These are phyloP conservation scores for Selaginella moellendorffii DNA, from an alignment of 75 land plant genomes.

Conservation along the genomic window DNA sequence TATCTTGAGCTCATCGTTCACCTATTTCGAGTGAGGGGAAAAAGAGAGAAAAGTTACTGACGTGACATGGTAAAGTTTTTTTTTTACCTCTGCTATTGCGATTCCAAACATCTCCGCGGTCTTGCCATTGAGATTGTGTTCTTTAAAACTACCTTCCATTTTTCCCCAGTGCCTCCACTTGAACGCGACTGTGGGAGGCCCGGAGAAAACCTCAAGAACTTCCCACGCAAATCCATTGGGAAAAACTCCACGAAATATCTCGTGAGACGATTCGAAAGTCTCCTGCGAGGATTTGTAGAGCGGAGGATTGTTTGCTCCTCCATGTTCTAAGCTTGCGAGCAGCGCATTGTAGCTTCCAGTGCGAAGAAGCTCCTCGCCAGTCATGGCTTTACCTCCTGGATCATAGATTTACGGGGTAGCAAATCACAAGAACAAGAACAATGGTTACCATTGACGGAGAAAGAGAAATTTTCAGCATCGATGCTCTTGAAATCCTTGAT, in stretches of 20 bases:
- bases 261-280: slow-evolving; percentile 64
- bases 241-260: slow-evolving; percentile 40
- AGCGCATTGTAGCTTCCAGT: slow-evolving; percentile 80
- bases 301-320: no score
- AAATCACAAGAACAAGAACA: not conserved
- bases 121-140: slow-evolving; percentile 58
- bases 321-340: slow-evolving; percentile 45
- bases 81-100: slow-evolving; percentile 51
- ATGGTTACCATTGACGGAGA: slow-evolving; percentile 48
- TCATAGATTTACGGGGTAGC: not conserved
- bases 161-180: slow-evolving; percentile 85
- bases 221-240: slow-evolving; percentile 89
- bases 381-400: slow-evolving; percentile 44
- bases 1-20: no score
- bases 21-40: no score
- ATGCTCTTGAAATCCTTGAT: slow-evolving; percentile 56
- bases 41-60: no score
- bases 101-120: slow-evolving; percentile 47
- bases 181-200: slow-evolving; percentile 55
- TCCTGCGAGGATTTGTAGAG: slow-evolving; percentile 55
- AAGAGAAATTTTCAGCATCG: slow-evolving; percentile 48
- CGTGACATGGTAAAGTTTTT: no score
- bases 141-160: slow-evolving; percentile 69
- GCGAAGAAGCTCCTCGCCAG: slow-evolving; percentile 50
- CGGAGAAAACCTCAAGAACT: slow-evolving; percentile 55